phyloP scores from a whole-genome alignment of 2,329 filamentous ascomycete species.

The Biscogniauxia mediterranea region DNA sequence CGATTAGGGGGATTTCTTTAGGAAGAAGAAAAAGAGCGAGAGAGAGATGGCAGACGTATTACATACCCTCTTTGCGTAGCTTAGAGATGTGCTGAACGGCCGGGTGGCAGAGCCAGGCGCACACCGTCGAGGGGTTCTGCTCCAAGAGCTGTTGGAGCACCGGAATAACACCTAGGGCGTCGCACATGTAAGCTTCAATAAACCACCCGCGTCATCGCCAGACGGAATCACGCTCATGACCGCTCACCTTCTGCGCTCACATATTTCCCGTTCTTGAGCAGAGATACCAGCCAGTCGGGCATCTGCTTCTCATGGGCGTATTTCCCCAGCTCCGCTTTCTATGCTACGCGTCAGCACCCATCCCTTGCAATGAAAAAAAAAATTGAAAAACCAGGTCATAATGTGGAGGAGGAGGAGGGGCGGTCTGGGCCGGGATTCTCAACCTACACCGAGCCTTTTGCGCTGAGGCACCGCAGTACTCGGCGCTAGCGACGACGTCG shows the following conservation, averaged over 20 bases:
- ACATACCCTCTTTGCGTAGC: conserved; percentile 65
- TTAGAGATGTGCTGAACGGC: conserved; percentile 79
- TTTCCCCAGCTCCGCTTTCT: conserved; percentile 66
- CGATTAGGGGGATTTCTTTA: conserved; percentile 1
- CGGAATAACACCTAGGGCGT: conserved; percentile 53
- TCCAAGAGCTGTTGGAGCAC: conserved; percentile 63
- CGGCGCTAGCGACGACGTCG: neutral
- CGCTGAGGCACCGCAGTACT: conserved; percentile 1
- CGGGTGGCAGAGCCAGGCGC: conserved; percentile 78
- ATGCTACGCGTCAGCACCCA: conserved; percentile 10
- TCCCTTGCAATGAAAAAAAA: no score
- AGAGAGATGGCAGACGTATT: no score
- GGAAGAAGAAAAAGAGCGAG: no score
- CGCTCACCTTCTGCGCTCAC: conserved; percentile 50
- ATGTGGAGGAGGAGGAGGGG: neutral
- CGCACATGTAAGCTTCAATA: neutral
- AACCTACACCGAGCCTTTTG: conserved; percentile 35
- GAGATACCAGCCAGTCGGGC: conserved; percentile 64
- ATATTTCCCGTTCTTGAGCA: conserved; percentile 60
- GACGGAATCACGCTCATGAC: neutral
- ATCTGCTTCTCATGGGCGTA: conserved; percentile 73
- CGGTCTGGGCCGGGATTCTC: neutral
- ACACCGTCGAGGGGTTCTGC: conserved; percentile 61
- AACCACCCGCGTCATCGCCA: conserved; percentile 37
- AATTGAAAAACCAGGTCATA: neutral